phyloP scores from a whole-genome alignment of 73 alveolate genomes.

The Paraurostyla sp. region DNA sequence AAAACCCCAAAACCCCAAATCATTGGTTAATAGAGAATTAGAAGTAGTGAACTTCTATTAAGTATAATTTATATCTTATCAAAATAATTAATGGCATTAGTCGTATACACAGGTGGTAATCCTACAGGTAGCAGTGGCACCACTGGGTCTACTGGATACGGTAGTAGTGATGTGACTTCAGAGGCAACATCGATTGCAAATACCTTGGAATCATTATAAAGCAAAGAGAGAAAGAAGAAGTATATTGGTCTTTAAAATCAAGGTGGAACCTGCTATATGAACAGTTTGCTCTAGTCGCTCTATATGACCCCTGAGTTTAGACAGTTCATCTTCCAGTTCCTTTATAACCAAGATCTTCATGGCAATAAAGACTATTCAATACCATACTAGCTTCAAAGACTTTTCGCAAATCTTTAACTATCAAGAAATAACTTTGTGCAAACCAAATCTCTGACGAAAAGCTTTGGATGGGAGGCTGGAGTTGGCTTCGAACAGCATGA shows the following conservation, averaged over 20 bases:
- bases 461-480: constrained; percentile 81
- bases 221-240: constrained; percentile 70
- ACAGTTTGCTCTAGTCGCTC: constrained; percentile 94
- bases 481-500: constrained; percentile 83
- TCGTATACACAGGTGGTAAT: no score
- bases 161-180: constrained; percentile 11
- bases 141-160: neutral
- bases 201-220: constrained; percentile 17
- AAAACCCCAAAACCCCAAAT: no score
- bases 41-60: no score
- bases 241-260: constrained; percentile 94
- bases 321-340: constrained; percentile 82
- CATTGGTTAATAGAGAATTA: no score
- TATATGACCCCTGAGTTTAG: constrained; percentile 98
- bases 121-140: no score
- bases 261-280: constrained; percentile 99
- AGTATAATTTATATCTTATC: no score
- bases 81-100: no score
- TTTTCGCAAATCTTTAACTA: constrained; percentile 76
- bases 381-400: constrained; percentile 78
- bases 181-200: neutral
- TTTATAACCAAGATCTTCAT: constrained; percentile 68
- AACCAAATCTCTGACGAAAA: constrained; percentile 82
- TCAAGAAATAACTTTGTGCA: constrained; percentile 65
- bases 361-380: constrained; percentile 80